Conservation (phyloP, 2,329 filamentous ascomycete genomes). For the Hypoxylon sp. region DNA sequence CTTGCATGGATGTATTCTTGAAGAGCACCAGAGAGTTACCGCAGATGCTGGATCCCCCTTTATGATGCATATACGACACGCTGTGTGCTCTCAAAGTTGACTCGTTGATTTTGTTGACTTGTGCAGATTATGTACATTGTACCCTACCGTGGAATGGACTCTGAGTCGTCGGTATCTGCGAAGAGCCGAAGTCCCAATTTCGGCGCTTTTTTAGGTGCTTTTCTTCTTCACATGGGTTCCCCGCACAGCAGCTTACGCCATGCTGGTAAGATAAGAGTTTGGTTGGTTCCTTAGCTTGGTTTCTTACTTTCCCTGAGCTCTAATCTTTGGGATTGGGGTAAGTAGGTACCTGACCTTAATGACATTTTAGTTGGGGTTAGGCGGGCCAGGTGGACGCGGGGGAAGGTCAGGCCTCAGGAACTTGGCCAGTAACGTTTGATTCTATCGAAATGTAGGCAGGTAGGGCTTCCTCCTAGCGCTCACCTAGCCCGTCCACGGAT, state of each 20-base stretch:
- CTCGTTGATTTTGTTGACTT: slow-evolving; percentile 6
- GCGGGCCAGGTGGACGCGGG: slow-evolving; percentile 17
- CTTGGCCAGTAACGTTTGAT: slow-evolving; percentile 38
- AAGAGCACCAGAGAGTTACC: not conserved
- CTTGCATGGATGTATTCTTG: too few species aligned
- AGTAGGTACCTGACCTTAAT: slow-evolving; percentile 39
- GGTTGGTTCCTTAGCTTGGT: slow-evolving; percentile 2
- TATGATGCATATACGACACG: slow-evolving; percentile 48
- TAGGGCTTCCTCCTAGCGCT: not conserved
- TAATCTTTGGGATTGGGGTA: slow-evolving; percentile 12
- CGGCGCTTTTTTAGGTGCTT: slow-evolving; percentile 30
- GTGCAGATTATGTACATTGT: slow-evolving; percentile 9
- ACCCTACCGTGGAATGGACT: not conserved
- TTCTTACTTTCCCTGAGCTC: not conserved
- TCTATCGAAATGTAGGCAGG: not conserved
- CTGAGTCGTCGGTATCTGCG: slow-evolving; percentile 16
- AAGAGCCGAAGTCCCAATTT: slow-evolving; percentile 30
- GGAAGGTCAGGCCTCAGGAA: slow-evolving; percentile 18
- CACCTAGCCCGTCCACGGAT: not conserved
- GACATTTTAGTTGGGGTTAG: slow-evolving; percentile 29
- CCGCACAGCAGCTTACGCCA: slow-evolving; percentile 29
- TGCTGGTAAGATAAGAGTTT: slow-evolving; percentile 21
- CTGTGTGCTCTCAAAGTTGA: slow-evolving; percentile 32
- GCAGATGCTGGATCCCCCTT: slow-evolving; percentile 30
- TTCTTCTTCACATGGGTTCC: slow-evolving; percentile 36